Evolutionary conservation across 2,329 filamentous ascomycete species (phyloP), one percentile per base, ranked within the genome.

Genomic region (Sphaerulina musiva): DNA sequence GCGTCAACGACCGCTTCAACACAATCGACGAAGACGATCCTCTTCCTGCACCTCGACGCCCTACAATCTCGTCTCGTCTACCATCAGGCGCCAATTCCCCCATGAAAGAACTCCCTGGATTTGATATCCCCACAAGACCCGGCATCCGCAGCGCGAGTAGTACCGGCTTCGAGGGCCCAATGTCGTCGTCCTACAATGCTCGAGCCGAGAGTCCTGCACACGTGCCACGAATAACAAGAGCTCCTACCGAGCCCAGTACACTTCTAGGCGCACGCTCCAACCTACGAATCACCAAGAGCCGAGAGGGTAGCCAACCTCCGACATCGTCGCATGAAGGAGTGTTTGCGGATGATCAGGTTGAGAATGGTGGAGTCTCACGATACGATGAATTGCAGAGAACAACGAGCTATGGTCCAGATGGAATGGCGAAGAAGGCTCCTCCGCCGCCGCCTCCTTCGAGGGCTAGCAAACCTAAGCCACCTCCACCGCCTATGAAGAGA

Each of bases 401-500:
- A 23, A 29, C 42, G 20, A 51, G 48, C 20, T 46, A 51, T 14
- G 59, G 14, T n/a, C 46, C 34, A 57, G 56, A 49, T 48, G 59
- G 26, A 65, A 69, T 64, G 52, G 79, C 78, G 68, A 82, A 80
- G 69, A 77, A 76, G 43, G 80, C 81, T 45, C 83, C 83, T 17
- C 83, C 83, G 29, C 83, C 83, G 23, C 81, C 81, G 26, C 79
- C 80, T 7, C 67, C 67, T 42, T 62, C 78, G 20, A 73, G 82
- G 64, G 72, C 79, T 36, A 86, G 85, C 75, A 86, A 86, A 69
- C 81, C 82, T 14, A 51, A 51, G 39, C 56, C 62, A 10, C 78
- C 80, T 20, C 81, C 83, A 56, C 83, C 81, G 9, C 83, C 83
- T 20, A 78, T 82, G 72, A 85, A 85, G 74, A 73, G 81, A 60